These are phyloP conservation scores for Asterophora lycoperdoides DNA, from an alignment of 768 basidiomycete species.

Conservation along the genomic window DNA sequence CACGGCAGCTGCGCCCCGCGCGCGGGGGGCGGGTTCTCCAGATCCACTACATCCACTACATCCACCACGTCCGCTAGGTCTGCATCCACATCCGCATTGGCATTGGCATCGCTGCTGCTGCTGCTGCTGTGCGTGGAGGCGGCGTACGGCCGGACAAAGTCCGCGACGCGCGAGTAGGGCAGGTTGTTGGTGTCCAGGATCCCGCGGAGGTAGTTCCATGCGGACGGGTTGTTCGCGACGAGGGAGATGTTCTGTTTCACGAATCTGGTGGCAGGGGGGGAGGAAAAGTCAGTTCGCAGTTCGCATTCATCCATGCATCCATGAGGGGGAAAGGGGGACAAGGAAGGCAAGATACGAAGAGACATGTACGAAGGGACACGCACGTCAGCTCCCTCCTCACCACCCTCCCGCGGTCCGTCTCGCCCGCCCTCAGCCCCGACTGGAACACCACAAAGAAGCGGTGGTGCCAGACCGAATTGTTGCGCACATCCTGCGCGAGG, in stretches of 20 bases:
- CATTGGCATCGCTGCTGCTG: too few species aligned
- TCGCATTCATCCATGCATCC: too few species aligned
- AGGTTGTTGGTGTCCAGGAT: slow-evolving; percentile 58
- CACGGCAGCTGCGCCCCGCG: slow-evolving; percentile 70
- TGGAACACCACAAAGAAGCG: slow-evolving; percentile 85
- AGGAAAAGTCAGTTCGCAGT: too few species aligned
- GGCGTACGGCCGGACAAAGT: slow-evolving; percentile 68
- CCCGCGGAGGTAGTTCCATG: slow-evolving; percentile 96
- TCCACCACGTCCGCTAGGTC: too few species aligned
- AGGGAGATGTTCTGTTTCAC: slow-evolving; percentile 78
- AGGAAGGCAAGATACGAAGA: slow-evolving; percentile 6
- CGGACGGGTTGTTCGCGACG: slow-evolving; percentile 90
- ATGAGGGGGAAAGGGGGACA: too few species aligned
- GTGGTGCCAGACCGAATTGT: slow-evolving; percentile 98
- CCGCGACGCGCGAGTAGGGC: slow-evolving; percentile 49
- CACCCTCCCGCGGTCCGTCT: slow-evolving; percentile 56
- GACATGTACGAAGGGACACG: too few species aligned
- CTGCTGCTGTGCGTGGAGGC: slow-evolving; percentile 26
- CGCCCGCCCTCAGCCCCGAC: slow-evolving; percentile 56
- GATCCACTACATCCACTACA: slow-evolving; percentile 50
- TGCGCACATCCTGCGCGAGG: slow-evolving; percentile 74
- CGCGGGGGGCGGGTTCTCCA: slow-evolving; percentile 71
- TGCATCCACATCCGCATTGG: too few species aligned
- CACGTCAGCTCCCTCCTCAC: slow-evolving; percentile 73
- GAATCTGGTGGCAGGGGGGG: slow-evolving; percentile 43